Evolutionary conservation across 345 rosid species (phyloP).

Genomic region (Eutrema yunnanense): DNA sequence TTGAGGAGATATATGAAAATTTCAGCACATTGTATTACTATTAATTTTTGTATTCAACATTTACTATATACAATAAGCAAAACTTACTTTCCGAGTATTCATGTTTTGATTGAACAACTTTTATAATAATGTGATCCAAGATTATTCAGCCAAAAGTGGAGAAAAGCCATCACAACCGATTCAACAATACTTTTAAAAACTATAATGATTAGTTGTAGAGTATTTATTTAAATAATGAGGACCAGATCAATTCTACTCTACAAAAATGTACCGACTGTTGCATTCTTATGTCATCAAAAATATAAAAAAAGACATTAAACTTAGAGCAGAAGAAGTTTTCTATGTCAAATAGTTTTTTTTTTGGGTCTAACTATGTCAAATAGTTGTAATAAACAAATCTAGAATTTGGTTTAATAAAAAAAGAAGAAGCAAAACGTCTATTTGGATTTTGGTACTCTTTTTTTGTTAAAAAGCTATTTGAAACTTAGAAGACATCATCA

Average conservation of each 20-base stretch:
- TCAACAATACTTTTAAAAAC: background rate
- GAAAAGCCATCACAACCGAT: background rate
- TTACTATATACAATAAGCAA: background rate
- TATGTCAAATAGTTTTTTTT: background rate
- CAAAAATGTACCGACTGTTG: constrained; percentile 10
- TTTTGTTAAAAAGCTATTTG: background rate
- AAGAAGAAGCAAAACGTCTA: background rate
- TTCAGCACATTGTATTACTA: background rate
- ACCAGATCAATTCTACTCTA: constrained; percentile 4
- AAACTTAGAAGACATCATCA: constrained; percentile 2
- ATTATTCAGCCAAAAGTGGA: background rate
- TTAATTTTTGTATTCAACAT: background rate
- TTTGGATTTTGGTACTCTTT: background rate
- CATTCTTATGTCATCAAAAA: constrained; percentile 6
- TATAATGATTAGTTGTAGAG: constrained; percentile 14
- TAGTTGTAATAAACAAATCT: background rate
- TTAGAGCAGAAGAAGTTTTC: background rate
- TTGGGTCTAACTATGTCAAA: background rate
- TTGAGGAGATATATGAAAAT: background rate
- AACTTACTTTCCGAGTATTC: background rate
- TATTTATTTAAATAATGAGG: background rate
- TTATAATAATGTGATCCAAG: background rate
- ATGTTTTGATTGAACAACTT: background rate
- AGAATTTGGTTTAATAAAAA: background rate
- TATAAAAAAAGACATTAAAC: background rate